Conservation (phyloP, 2,329 filamentous ascomycete genomes). For the Arthrobotrys entomopaga region DNA sequence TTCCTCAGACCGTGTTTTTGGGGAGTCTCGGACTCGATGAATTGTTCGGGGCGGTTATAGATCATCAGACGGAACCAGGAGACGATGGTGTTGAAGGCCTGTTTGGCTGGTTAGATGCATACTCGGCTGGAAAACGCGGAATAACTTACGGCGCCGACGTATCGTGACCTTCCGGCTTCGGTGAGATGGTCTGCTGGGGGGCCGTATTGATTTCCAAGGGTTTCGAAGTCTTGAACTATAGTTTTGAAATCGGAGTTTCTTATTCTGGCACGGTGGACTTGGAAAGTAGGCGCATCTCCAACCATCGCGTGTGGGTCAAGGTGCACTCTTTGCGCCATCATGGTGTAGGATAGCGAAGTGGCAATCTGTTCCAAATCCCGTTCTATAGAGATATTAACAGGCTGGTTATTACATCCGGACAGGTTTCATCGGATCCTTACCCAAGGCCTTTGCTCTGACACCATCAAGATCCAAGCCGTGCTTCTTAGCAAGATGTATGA, state of each 20-base stretch:
- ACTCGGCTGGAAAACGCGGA: not conserved
- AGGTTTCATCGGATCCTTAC: conserved; percentile 6
- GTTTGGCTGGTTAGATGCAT: not conserved
- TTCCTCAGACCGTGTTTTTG: conserved; percentile 44
- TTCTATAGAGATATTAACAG: conserved; percentile 2
- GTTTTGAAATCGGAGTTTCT: conserved; percentile 29
- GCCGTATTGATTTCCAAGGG: conserved; percentile 47
- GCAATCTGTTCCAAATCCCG: conserved; percentile 46
- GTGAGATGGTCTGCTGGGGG: conserved; percentile 44
- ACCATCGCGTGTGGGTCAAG: conserved; percentile 52
- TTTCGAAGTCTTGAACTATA: conserved; percentile 51
- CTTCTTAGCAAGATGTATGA: conserved; percentile 51
- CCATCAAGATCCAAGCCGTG: conserved; percentile 51
- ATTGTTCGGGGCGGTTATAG: conserved; percentile 50
- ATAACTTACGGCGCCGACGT: conserved; percentile 40
- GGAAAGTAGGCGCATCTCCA: conserved; percentile 47
- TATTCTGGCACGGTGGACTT: conserved; percentile 47
- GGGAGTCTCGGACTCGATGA: conserved; percentile 23
- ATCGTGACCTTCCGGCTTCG: conserved; percentile 42
- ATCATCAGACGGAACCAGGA: conserved; percentile 52
- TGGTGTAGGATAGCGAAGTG: conserved; percentile 43
- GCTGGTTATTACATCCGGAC: not conserved
- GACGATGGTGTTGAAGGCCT: conserved; percentile 49
- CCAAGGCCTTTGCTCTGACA: conserved; percentile 40
- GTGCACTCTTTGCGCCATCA: conserved; percentile 53